Evolutionary conservation across 2,329 filamentous ascomycete species (phyloP), one percentile per base, ranked within the genome.

Genomic region (Fusarium nurragi): DNA sequence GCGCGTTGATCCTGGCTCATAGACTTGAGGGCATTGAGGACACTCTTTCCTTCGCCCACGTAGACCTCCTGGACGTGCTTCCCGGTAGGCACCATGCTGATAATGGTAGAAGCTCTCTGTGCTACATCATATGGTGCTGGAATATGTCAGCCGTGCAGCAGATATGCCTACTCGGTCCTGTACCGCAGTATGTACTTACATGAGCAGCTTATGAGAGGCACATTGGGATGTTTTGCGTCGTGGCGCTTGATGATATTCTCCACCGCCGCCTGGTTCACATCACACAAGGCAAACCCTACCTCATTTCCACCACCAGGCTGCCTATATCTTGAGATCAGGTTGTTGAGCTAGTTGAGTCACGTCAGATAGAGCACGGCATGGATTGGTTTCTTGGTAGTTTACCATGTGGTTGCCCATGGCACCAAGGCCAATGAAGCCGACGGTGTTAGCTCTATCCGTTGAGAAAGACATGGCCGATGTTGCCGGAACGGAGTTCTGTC

Each of bases 11-110:
- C 36, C 2, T 49, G 13, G 8, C 14, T 18, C 46, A 49, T 49
- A 3, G 6, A 11, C 8, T 32, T 32, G 25, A 49, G 36, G 18
- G 46, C 36, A 2, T n/a, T 39, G 9, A 49, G 36, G 3, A 49
- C 46, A 23, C 46, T 49, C 11, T 32, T 39, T 1, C 10, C 46
- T 23, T 40, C 1, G 1, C 46, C 46, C 2, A 32, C 19, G 8
- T 49, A 49, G 0, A 49, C 46, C 19, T 49, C 46, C 19, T 19
- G 16, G 6, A 49, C 46, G n/a, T 49, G 36, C 16, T 39, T 49
- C 13, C 46, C 46, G 1, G 46, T 49, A 3, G 46, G 46, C 0
- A 49, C 46, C 46, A 40, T 49, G 4, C 14, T 40, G 18, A 39
- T 49, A 3, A 40, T 49, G 8, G 19, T 49, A 6, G 45, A 50